Conservation (phyloP, 169 alveolate species). For the Babesia bigemina region DNA sequence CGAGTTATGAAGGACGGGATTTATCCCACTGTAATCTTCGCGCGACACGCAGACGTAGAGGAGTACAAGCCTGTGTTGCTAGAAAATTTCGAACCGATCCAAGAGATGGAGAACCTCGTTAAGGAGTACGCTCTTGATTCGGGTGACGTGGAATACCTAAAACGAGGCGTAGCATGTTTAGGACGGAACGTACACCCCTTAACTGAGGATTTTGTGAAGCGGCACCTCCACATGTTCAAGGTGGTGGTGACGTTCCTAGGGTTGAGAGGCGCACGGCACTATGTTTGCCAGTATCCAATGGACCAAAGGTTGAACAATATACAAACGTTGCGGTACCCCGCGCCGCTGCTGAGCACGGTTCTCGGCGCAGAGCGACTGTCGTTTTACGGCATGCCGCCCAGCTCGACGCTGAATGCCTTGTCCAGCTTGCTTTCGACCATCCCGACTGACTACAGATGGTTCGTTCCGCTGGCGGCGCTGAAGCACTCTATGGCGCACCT, state of each 20-base stretch:
- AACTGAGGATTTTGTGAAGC: neutral
- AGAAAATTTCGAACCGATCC: neutral
- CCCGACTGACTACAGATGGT: slow-evolving; percentile 8
- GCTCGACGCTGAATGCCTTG: neutral
- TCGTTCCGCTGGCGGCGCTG: neutral
- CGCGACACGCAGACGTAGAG: too few relatives aligned
- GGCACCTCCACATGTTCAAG: neutral
- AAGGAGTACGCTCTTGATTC: neutral
- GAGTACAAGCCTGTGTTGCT: neutral
- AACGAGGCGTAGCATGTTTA: slow-evolving; percentile 3
- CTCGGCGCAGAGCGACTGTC: slow-evolving; percentile 22
- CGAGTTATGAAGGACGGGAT: slow-evolving; percentile 20
- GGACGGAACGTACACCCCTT: neutral
- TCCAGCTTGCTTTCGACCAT: neutral
- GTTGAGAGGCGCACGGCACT: slow-evolving; percentile 19
- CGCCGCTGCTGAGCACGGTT: neutral
- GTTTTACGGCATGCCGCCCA: neutral
- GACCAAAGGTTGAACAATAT: neutral
- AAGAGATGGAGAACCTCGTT: neutral
- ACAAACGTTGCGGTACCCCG: neutral
- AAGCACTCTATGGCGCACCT: neutral
- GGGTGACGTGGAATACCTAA: neutral
- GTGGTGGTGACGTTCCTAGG: slow-evolving; percentile 1
- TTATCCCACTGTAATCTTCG: slow-evolving; percentile 4
- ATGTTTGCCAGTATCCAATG: slow-evolving; percentile 1